Evolutionary conservation across 441 rosid genomes (phyloP), one percentile per base, ranked within the genome.

Genomic region (Aleurites moluccanus): DNA sequence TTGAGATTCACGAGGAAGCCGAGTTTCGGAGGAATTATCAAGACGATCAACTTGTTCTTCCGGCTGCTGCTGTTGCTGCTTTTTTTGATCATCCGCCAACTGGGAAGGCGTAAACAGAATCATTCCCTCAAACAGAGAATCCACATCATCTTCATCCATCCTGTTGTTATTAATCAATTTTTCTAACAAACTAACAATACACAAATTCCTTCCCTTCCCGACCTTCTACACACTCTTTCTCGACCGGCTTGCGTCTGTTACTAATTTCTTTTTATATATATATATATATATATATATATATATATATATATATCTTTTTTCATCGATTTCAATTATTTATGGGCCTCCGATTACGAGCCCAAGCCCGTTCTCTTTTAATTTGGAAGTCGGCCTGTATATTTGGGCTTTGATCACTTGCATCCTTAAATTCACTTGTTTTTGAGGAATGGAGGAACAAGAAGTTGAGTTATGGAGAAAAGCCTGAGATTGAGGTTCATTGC

Each of bases 71-170:
- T 21, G 21, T 14, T 66, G 79, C 2, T 59, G 64, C 21, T 21
- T 40, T 11, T 60, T 9, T 35, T 40, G 28, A 21, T 69, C 75
- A 1, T 74, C 79, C 11, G 2, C 72, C 60, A 88, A 64, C 61
- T 88, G 91, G 62, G 90, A 79, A 65, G 92, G 96, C 3, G 91
- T 77, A 64, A 90, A 82, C 72, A 93, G 81, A 9, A 83, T 93
- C 98, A 93, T 93, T 44, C 97, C 98, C 72, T 93, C 97, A 78
- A 93, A 93, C 64, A 93, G 84, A 0, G 98, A 93, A 69, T 90
- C 96, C 88, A 90, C 82, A n/a, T 86, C 92, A 60, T 85, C 91
- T 16, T 81, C 82, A 15, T 78, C 86, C 78, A 78, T 80, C 25
- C 27, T 70, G 53, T 4, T 70, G 53, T 4, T 0, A 52, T 18